A percentile compares a stretch with the other conserved stretches of the same genome.
These are phyloP conservation scores for Jamesozyma spencerorum DNA, from an alignment of 805 yeast genomes.

Conservation along the genomic window DNA sequence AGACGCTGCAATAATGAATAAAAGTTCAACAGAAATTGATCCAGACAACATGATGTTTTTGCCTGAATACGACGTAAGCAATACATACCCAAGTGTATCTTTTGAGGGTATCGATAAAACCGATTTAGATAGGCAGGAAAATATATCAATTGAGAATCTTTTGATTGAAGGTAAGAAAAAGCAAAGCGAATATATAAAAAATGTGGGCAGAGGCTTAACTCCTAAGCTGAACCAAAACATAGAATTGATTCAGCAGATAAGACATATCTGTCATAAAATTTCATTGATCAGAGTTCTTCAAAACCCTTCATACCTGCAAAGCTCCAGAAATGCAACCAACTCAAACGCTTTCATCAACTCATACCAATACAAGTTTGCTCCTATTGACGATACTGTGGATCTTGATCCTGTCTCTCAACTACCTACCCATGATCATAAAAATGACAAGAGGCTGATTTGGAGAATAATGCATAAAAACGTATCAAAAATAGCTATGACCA, in stretches of 20 bases:
- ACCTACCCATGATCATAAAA: constrained; percentile 50
- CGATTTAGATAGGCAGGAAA: constrained; percentile 37
- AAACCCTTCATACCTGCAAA: constrained; percentile 21
- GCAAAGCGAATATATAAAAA: constrained; percentile 29
- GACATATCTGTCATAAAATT: constrained; percentile 82
- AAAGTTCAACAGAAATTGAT: constrained; percentile 37
- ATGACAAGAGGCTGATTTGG: constrained; percentile 51
- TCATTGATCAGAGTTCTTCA: constrained; percentile 86
- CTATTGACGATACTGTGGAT: constrained; percentile 53
- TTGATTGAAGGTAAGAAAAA: constrained; percentile 31
- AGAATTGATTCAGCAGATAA: constrained; percentile 72
- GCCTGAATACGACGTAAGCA: constrained; percentile 75
- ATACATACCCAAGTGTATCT: constrained; percentile 63
- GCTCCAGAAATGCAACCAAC: constrained; percentile 10
- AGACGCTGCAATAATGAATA: constrained; percentile 25
- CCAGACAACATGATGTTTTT: constrained; percentile 52
- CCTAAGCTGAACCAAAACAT: constrained; percentile 57
- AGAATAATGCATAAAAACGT: constrained; percentile 59
- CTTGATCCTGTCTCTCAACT: constrained; percentile 77
- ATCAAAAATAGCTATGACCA: constrained; percentile 77
- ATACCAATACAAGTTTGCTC: constrained; percentile 30
- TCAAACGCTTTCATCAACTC: constrained; percentile 14
- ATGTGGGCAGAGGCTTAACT: constrained; percentile 48
- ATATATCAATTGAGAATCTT: constrained; percentile 34
- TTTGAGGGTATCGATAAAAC: constrained; percentile 46